Percentiles rank a stretch among this genome's conserved stretches.
phyloP scores from a whole-genome alignment of 768 basidiomycete species.

The Lentinus brumalis region DNA sequence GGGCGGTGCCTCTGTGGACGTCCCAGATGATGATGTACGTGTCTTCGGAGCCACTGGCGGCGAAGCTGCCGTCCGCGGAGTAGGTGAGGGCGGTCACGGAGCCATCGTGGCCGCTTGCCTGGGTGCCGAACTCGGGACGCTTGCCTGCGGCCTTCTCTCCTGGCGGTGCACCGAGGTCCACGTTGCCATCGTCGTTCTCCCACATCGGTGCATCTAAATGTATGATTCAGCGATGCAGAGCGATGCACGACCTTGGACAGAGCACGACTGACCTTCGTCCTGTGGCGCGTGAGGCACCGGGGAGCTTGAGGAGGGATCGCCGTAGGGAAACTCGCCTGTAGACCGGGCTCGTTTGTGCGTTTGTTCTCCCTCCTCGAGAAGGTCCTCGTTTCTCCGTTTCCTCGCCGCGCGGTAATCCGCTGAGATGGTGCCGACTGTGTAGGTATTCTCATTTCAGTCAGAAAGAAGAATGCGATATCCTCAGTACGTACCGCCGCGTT shows the following conservation, averaged over 20 bases:
- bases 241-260: background rate
- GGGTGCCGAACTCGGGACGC: background rate
- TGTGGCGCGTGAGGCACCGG: background rate
- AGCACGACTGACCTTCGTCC: background rate
- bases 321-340: background rate
- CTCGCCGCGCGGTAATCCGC: background rate
- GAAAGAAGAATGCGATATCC: background rate
- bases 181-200: background rate
- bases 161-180: background rate
- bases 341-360: background rate
- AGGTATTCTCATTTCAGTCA: no score
- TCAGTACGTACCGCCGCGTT: background rate
- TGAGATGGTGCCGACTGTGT: conserved; percentile 4
- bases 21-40: conserved; percentile 17
- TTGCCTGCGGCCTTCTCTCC: background rate
- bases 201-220: background rate
- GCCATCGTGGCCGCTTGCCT: background rate
- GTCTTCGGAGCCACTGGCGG: conserved; percentile 19
- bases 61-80: conserved; percentile 36
- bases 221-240: background rate
- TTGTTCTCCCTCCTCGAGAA: background rate
- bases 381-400: background rate
- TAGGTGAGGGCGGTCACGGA: conserved; percentile 38
- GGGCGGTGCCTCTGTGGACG: conserved; percentile 12
- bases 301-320: background rate